Evolutionary conservation across 768 basidiomycete genomes (phyloP), one percentile per base, ranked within the genome.

Genomic region (Mycena latifolia): DNA sequence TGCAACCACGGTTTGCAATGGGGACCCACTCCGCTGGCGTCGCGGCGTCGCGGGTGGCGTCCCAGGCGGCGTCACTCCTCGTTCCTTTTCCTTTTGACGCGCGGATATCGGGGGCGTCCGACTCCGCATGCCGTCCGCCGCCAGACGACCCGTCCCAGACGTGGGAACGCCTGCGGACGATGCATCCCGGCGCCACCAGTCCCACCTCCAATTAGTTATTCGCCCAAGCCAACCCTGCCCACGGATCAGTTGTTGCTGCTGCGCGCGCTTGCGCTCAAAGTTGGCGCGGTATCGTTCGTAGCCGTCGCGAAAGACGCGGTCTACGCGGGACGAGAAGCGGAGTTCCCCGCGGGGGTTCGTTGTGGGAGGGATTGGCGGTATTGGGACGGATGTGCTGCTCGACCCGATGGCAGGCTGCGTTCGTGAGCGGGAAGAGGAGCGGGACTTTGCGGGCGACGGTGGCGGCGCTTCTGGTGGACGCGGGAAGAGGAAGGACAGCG

Each of bases 311-410:
- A 99, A 99, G 22, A 77, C 73, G 55, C 86, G 85, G 65, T 94
- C 92, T 22, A 99, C 92, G 50, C 93, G 89, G 14, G 91, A 93
- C 3, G 93, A 95, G 79, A 99, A 98, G 60, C 99, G 98, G 64
- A 99, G 88, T 75, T 99, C 98, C 54, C 98, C 97, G 17, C 96
- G 91, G 4, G 97, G 96, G 77, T 95, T 98, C 29, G 83, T 82
- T 17, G 95, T 85, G 0, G 95, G 94, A 3, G 96, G 95, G 45
- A 98, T 96, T n/a, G 94, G 88, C 1, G 90, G 82, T 61, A 94
- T 89, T 54, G 86, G 85, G 27, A 86, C 78, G 54, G 43, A 63
- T 35, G 64, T 71, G 63, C 55, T 67, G 17, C 68, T 60, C n/a
- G 72, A 54, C 25, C 68, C 72, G n/a, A 65, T 63, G 25, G 75